Base-by-base conservation (phyloP, 208 protist species). In the Vickermania ingenoplastis region DNA sequence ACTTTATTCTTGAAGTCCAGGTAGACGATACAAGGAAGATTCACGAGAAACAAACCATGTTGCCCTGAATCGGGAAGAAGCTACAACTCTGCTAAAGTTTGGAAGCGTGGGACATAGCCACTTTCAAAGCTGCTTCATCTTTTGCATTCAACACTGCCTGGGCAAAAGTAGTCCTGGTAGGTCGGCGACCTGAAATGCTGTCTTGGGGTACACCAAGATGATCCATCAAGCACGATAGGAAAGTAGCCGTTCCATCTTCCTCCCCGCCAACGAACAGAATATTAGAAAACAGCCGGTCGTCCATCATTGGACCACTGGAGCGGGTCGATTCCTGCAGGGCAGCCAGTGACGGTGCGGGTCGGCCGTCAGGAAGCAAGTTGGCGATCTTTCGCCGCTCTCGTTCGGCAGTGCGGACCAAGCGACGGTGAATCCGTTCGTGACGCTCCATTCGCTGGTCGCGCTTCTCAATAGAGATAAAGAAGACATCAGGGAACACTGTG, bases 381-480 rank as follows among this genome's bases (percentile, higher is more conserved):
- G 48, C 29, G n/a, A 53, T 45, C 1, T 62, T 54, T 4, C 53
- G 55, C 36, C 21, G 29, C 57, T 73, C 69, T 7, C 30, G 31
- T 51, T 56, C 24, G 50, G 69, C 54, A 7, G 75, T 67, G 1
- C 72, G 69, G 26, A 29, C 17, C 50, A 87, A 61, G 0, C 81
- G 73, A 3, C 73, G 64, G 14, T 66, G 54, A 66, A 94, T 94
- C 36, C 75, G 77, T 4, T 27, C 36, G 54, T 94, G 83, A 52
- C 87, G 75, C 67, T 75, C 66, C n/a, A 53, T 41, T 21, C 83
- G 80, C 71, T 91, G 81, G 22, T 63, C 29, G n/a, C 65, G 57
- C 60, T 71, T 77, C 66, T 91, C 83, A 4, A 94, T 58, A 0
- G 87, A 94, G 2, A 94, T 29, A 61, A 94, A 94, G 13, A 67